Evolutionary conservation across 2,329 filamentous ascomycete genomes (phyloP).

Genomic region (Beauveria pseudobassiana): DNA sequence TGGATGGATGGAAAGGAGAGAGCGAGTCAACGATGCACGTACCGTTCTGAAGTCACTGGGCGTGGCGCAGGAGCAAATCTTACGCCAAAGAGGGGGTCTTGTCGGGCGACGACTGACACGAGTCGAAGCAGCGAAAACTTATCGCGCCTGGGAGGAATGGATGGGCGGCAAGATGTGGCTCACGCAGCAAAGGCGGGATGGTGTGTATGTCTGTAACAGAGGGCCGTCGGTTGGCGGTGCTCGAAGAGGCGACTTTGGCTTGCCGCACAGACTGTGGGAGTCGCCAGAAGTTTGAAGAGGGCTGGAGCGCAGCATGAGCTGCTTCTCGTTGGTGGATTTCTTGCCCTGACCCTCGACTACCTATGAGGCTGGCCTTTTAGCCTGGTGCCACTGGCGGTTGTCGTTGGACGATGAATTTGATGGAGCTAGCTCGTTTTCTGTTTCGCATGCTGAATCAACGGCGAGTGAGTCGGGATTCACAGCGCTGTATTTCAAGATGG

Average conservation of each 20-base stretch:
- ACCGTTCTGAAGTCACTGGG: slow-evolving; percentile 3
- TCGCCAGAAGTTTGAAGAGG: slow-evolving; percentile 1
- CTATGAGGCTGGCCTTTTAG: neutral
- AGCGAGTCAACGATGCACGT: slow-evolving; percentile 6
- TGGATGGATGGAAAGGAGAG: neutral
- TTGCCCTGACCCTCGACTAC: neutral
- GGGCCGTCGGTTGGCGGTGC: slow-evolving; percentile 3
- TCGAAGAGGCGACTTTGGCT: slow-evolving; percentile 6
- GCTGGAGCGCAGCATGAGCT: neutral
- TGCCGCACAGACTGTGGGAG: slow-evolving; percentile 6
- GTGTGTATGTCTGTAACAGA: slow-evolving; percentile 8
- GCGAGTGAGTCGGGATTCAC: neutral
- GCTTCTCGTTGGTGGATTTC: neutral
- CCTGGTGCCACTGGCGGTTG: neutral
- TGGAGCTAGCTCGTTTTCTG: neutral
- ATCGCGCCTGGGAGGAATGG: neutral
- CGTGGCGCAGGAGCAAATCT: neutral
- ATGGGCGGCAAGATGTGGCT: slow-evolving; percentile 1
- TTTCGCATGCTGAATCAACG: neutral
- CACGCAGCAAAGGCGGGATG: neutral
- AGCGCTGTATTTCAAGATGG: too few relatives aligned
- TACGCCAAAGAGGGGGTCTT: neutral
- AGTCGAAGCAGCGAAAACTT: slow-evolving; percentile 4
- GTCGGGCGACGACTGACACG: neutral
- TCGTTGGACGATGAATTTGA: neutral